Base-by-base conservation (phyloP, 768 basidiomycete species). In the Coprinellus aureogranulatus region DNA sequence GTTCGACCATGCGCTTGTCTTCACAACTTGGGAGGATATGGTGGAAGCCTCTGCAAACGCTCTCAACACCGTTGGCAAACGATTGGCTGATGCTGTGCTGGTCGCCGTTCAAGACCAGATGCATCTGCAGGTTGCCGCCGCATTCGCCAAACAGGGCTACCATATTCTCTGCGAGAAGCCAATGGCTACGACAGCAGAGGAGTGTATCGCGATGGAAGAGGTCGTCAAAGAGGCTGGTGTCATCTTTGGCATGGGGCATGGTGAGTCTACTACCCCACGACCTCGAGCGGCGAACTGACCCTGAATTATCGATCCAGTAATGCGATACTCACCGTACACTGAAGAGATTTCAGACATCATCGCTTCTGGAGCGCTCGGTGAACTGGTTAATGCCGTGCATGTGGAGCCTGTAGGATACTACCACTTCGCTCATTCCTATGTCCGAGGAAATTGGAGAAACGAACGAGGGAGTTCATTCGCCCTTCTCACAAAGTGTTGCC, bases 161-260 rank as follows among this genome's bases (percentile, higher is more conserved):
- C 87, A 93, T 63, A 90, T 95, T 55, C 78, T 95, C 22, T 94
- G 93, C 70, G 93, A 95, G 79, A 95, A 95, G 68, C 93, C 93
- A 0, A 91, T 95, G 88, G 90, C 92, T 0, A 93, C 89, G 3
- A 82, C 69, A 53, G 64, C 89, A 37, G 76, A 80, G 53, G 90
- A 90, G 61, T 90, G 92, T 58, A 67, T 94, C 49, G 78, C 75
- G 68, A 94, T 94, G 77, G 85, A 90, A 60, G 74, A 76, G 30
- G 89, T 84, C 0, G 79, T 94, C 28, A 85, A 83, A 69, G 79
- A 84, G 31, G 81, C 87, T 2, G 83, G 83, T 0, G 77, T 84
- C 41, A 87, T 94, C 61, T 94, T 93, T 74, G 93, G 89, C 18
- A 84, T 92, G 79, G 89, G 93, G 1, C 93, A 94, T 64, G 92